A percentile compares a stretch with the other conserved stretches of the same genome.
phyloP scores from a whole-genome alignment of 2,329 filamentous ascomycete genomes.

The Canariomyces notabilis region DNA sequence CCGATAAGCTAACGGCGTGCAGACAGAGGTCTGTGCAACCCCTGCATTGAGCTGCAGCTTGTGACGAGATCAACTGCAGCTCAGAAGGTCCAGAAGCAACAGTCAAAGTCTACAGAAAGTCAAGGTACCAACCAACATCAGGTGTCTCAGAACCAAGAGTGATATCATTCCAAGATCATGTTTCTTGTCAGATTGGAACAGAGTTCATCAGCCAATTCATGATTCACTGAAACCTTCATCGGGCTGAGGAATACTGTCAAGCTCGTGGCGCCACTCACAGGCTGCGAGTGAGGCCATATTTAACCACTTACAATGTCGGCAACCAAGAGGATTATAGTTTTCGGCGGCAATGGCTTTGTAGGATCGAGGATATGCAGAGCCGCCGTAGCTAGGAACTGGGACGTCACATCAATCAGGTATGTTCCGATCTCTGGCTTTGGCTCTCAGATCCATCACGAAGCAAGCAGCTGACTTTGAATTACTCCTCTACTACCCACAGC shows the following conservation, averaged over 20 bases:
- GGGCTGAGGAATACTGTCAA: not conserved
- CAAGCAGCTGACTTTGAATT: conserved; percentile 1
- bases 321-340: conserved; percentile 79
- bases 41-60: conserved; percentile 4
- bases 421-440: conserved; percentile 3
- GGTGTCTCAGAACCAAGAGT: not conserved
- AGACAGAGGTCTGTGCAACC: conserved; percentile 12
- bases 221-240: not conserved
- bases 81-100: not conserved
- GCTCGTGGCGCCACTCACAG: not conserved
- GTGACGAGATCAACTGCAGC: not conserved
- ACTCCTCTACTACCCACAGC: conserved; percentile 40
- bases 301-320: conserved; percentile 44
- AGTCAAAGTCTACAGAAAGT: not conserved
- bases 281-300: not conserved
- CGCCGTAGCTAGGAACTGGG: conserved; percentile 79
- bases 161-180: not conserved
- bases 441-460: not conserved
- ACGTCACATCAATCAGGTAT: conserved; percentile 88
- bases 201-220: not conserved
- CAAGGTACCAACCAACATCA: not conserved
- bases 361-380: conserved; percentile 87
- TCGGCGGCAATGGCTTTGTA: conserved; percentile 89
- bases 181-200: not conserved
- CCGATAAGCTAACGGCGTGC: not conserved